These are phyloP conservation scores for Eurotiales sp. DNA, from an alignment of 2,329 filamentous ascomycete genomes.

Conservation along the genomic window DNA sequence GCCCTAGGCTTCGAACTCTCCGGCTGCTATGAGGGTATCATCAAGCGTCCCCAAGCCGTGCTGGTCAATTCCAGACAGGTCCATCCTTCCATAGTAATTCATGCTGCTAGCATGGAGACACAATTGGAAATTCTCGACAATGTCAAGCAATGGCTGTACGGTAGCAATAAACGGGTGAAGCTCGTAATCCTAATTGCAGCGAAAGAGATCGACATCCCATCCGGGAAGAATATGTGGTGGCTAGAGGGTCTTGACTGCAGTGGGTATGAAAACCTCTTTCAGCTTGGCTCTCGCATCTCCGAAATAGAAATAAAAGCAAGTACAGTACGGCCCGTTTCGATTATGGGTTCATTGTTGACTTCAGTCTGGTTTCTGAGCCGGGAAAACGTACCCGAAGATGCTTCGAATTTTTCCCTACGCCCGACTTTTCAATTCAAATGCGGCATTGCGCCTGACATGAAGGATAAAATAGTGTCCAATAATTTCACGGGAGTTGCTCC, in stretches of 20 bases:
- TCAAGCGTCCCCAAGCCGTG: neutral
- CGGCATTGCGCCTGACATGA: neutral
- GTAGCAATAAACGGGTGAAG: neutral
- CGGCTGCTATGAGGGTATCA: neutral
- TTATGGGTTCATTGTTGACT: neutral
- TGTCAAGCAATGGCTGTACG: slow-evolving; percentile 5
- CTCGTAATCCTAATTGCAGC: neutral
- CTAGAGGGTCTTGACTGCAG: neutral
- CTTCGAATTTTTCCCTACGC: neutral
- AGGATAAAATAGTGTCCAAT: neutral
- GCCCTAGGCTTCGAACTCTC: neutral
- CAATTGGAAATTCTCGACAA: neutral
- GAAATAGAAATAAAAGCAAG: neutral
- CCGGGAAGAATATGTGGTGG: neutral
- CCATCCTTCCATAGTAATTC: neutral
- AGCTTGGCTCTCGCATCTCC: neutral
- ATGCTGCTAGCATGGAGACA: neutral
- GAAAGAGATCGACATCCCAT: neutral
- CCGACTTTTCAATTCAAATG: neutral
- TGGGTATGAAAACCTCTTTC: neutral
- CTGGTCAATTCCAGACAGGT: neutral
- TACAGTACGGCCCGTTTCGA: neutral
- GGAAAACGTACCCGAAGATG: neutral
- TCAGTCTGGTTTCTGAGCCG: neutral
- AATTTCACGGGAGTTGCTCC: neutral